Base-by-base conservation (phyloP, 1,284 basidiomycete species). In the Ceratobasidium sp. region DNA sequence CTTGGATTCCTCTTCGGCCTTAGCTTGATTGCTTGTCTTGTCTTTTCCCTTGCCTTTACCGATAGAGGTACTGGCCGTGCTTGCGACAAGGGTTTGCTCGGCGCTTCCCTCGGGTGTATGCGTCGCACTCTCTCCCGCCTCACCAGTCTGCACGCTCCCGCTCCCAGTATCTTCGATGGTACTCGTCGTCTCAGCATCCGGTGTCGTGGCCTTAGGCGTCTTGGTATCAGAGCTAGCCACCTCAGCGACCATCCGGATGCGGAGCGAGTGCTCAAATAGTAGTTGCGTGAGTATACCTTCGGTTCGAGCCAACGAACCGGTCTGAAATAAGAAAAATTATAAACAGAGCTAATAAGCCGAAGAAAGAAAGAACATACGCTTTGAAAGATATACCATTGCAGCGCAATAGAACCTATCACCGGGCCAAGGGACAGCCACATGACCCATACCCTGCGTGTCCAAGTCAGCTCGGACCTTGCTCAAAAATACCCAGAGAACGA, bases 221-320 rank as follows among this genome's bases (percentile, higher is more conserved):
- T 55, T 23, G 46, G n/a, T 23, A 41, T n/a, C 18, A 41, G 67
- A 41, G 38, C 67, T n/a, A 35, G 43, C 54, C 35, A 52, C 54
- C 16, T 70, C 66, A 3, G 66, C 43, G 16, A 70, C 28, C 81
- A 91, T 84, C 18, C 91, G 85, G 50, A 92, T 87, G 44, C 89
- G 85, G 2, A 92, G 82, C 1, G 89, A 83, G 76, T 92, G 91
- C 28, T 76, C 75, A 28, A 76, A 76, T 1, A 76, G 59, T 26
- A 76, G 58, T 38, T 76, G 75, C 14, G 76, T 76, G 44, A 76
- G 58, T 26, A 76, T 50, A 38, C 71, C 71, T 64, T 76, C 75
- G 14, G 63, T 73, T 6, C 67, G 67, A n/a, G 73, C 66, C 26
- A 73, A 32, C 14, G 73, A 32, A 11, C 73, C 49, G 13, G 73